Conservation (phyloP, 176 grass and related monocot species). For the Zoysia pacifica region DNA sequence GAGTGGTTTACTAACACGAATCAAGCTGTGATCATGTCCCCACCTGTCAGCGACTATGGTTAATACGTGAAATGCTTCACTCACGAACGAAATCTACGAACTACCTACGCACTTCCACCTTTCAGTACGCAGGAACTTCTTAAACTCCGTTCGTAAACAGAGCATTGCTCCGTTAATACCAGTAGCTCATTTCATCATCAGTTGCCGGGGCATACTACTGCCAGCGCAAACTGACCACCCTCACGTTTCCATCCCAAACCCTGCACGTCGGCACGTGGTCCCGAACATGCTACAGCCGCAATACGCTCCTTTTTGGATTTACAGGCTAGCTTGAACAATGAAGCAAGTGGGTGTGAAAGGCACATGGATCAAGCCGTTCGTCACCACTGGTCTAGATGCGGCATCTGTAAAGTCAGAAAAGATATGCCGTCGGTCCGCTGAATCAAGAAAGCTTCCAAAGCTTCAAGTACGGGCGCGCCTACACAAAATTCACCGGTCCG, state of each 20-base stretch:
- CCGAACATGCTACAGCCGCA: neutral
- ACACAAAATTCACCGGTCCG: neutral
- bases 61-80: too few relatives aligned
- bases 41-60: neutral
- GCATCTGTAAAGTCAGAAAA: neutral
- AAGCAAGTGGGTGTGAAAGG: neutral
- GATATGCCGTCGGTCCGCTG: constrained; percentile 8
- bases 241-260: neutral
- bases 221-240: neutral
- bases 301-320: neutral
- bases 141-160: too few relatives aligned
- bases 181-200: neutral
- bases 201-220: neutral
- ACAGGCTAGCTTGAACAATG: neutral
- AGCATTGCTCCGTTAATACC: neutral
- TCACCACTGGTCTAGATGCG: neutral
- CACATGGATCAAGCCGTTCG: neutral
- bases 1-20: neutral
- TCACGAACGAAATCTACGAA: too few relatives aligned
- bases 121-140: too few relatives aligned
- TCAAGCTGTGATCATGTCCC: neutral
- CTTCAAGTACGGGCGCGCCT: neutral
- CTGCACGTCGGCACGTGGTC: neutral
- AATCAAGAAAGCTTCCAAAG: constrained; percentile 17
- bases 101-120: too few relatives aligned